Conservation (phyloP, 1,139 yeast species). For the Sugiyamaella pinicola region DNA sequence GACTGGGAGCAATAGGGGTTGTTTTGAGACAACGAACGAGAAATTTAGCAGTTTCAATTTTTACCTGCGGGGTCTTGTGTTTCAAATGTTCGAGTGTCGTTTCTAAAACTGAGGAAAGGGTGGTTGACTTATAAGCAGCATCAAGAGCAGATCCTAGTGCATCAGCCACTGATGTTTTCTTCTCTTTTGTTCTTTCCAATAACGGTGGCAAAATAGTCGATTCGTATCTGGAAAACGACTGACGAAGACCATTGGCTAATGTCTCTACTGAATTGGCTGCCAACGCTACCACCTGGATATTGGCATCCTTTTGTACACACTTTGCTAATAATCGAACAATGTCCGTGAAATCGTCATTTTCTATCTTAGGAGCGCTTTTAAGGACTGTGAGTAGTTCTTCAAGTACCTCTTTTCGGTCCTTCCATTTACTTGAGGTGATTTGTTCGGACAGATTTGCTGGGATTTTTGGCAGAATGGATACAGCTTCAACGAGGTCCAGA, state of each 20-base stretch:
- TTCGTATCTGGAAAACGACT: constrained; percentile 57
- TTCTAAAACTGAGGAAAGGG: constrained; percentile 61
- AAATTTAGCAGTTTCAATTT: constrained; percentile 66
- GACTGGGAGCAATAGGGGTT: constrained; percentile 53
- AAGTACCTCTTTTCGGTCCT: constrained; percentile 84
- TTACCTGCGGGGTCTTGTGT: constrained; percentile 84
- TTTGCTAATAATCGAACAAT: constrained; percentile 64
- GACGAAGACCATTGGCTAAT: constrained; percentile 68
- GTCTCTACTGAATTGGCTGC: constrained; percentile 71
- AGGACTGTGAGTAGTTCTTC: constrained; percentile 64
- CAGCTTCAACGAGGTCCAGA: constrained; percentile 56
- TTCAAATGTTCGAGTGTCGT: constrained; percentile 61
- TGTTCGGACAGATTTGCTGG: constrained; percentile 63
- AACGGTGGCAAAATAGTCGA: constrained; percentile 59
- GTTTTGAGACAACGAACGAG: constrained; percentile 64
- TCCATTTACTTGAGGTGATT: constrained; percentile 75
- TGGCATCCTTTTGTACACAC: constrained; percentile 78
- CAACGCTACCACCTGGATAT: constrained; percentile 79
- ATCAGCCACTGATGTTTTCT: constrained; percentile 74
- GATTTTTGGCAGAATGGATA: constrained; percentile 63
- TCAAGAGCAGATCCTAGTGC: constrained; percentile 69
- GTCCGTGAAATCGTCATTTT: constrained; percentile 67
- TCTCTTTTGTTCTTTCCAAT: constrained; percentile 85
- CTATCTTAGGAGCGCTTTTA: constrained; percentile 49
- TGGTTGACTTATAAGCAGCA: constrained; percentile 56